Conservation (phyloP, 495 filamentous ascomycete species). For the Aspergillus kassunensis region DNA sequence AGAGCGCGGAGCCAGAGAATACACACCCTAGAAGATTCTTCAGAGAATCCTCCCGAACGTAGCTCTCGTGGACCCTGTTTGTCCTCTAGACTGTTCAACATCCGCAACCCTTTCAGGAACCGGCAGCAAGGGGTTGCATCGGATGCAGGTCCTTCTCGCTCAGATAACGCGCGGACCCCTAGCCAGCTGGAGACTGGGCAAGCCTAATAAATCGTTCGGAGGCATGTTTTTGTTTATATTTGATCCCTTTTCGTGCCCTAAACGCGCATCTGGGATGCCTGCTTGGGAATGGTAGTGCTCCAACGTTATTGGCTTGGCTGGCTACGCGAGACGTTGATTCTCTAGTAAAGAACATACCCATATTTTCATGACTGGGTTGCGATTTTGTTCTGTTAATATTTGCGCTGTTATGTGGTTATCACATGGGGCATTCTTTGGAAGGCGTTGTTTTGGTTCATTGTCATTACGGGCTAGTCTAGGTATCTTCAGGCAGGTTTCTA, state of each 20-base stretch:
- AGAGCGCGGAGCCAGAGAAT: neutral
- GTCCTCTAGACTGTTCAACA: neutral
- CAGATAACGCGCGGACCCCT: conserved; percentile 20
- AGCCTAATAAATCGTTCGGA: conserved; percentile 1
- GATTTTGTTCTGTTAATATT: neutral
- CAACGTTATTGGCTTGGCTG: neutral
- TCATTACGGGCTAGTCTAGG: too few species aligned
- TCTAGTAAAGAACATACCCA: neutral
- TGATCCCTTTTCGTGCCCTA: conserved; percentile 2
- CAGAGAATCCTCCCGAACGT: neutral
- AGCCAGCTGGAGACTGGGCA: conserved; percentile 33
- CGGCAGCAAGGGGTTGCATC: neutral
- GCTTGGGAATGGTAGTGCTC: conserved; percentile 7
- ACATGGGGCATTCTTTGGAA: neutral
- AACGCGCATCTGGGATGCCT: conserved; percentile 35
- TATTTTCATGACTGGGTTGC: neutral
- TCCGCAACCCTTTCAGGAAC: neutral
- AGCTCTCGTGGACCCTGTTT: neutral
- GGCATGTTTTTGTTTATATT: neutral
- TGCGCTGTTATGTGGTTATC: neutral
- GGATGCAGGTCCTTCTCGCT: neutral
- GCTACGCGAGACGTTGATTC: neutral
- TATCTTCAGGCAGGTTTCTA: neutral
- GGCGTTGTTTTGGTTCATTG: neutral
- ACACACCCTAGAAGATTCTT: neutral